Evolutionary conservation across 2,329 filamentous ascomycete species (phyloP), one percentile per base, ranked within the genome.

Genomic region (Aspergillus glaucus): DNA sequence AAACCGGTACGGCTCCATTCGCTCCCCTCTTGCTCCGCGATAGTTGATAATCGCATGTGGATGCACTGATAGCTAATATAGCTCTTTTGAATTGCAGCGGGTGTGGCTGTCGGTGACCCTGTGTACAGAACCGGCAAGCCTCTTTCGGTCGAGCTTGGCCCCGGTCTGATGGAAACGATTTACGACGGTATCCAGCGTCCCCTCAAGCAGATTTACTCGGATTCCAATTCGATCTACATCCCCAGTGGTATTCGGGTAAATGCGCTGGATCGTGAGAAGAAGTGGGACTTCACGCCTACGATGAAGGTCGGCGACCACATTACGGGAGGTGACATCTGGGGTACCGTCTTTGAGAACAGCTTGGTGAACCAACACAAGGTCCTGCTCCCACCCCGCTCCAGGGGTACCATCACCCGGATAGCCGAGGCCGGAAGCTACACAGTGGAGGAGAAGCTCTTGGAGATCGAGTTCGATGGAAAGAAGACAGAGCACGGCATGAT

Each of bases 151-250:
- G 93, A 98, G 73, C 86, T 98, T 43, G 93, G 93, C 45, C 93
- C 93, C 55, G 93, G 93, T 68, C 78, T 98, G 70, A 89, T 98
- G 81, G 92, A 97, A 76, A 96, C 93, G 59, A 98, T 98, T 72
- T 98, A 97, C 79, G 93, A 98, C 71, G 93, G 93, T 76, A 98
- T 98, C 64, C 93, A 98, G 73, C 86, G 93, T 67, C 93, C 93
- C 45, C 84, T 98, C 62, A 86, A 86, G 74, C 84, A 82, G 58
- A 98, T 98, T 64, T 78, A 88, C 60, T 76, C 85, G 37, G 73
- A 80, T 44, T 84, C 90, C 46, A 77, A 89, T 65, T 90, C 88
- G 72, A 98, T 98, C 72, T 98, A 98, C 73, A 98, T 98, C 57
- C 93, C 93, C 63, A 88, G 93, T 61, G 93, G 93, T 71, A 92